Evolutionary conservation across 345 rosid species (phyloP).

Genomic region (Salix caprea): DNA sequence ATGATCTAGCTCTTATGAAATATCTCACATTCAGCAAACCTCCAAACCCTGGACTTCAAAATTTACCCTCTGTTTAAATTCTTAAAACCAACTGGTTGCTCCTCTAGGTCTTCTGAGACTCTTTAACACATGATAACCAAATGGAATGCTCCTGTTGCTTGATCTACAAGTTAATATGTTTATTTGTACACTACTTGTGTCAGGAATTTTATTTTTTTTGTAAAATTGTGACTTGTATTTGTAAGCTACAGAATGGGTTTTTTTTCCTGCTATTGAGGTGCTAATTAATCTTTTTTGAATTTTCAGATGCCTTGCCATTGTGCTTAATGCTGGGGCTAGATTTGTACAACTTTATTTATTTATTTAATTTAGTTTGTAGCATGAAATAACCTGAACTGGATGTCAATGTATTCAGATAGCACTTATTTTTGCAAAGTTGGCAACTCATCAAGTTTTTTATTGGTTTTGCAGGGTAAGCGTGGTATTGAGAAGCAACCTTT

Average conservation of each 20-base stretch:
- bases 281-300: constrained; percentile 54
- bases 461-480: constrained; percentile 86
- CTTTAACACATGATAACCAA: not conserved
- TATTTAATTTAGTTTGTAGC: constrained; percentile 4
- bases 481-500: constrained; percentile 99
- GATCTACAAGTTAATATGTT: not conserved
- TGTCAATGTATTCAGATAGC: not conserved
- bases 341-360: constrained; percentile 21
- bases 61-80: not conserved
- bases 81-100: not conserved
- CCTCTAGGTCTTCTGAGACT: not conserved
- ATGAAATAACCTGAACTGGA: constrained; percentile 14
- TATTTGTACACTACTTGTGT: constrained; percentile 16
- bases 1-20: not conserved
- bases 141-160: not conserved
- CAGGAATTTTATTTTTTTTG: constrained; percentile 1
- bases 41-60: not conserved
- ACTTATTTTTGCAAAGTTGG: not conserved
- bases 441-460: constrained; percentile 40
- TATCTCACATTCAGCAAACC: not conserved
- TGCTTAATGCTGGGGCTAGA: constrained; percentile 41
- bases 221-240: constrained; percentile 1
- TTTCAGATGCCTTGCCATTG: constrained; percentile 55
- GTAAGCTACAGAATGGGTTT: constrained; percentile 24
- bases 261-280: constrained; percentile 14